A percentile compares a stretch with the other conserved stretches of the same genome.
Evolutionary conservation across 371 early-diverging fungal genomes (phyloP).

Genomic region (Batkoa obscura): DNA sequence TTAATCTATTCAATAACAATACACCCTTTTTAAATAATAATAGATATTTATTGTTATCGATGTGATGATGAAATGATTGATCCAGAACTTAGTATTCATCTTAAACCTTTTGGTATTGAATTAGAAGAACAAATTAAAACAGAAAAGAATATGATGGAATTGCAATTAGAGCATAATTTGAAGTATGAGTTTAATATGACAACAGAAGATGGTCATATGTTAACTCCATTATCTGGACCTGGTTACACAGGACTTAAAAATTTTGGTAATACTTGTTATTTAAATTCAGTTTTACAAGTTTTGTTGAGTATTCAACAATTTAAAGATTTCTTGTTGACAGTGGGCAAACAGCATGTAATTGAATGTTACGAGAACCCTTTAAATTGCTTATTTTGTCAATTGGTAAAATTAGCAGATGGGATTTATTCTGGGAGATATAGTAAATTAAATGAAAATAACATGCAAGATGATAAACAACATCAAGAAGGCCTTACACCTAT

Average conservation of each 20-base stretch:
- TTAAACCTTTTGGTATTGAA: constrained; percentile 76
- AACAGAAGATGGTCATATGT: constrained; percentile 78
- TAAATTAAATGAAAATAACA: constrained; percentile 10
- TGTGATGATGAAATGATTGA: constrained; percentile 75
- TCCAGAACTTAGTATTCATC: constrained; percentile 52
- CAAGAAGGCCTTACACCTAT: constrained; percentile 57
- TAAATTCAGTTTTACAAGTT: constrained; percentile 82
- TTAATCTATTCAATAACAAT: background rate
- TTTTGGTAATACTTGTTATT: constrained; percentile 93
- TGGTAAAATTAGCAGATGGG: constrained; percentile 78
- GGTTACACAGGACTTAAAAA: constrained; percentile 86
- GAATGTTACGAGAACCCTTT: constrained; percentile 42
- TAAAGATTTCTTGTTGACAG: constrained; percentile 26
- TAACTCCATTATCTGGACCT: constrained; percentile 68
- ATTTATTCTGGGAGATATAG: constrained; percentile 67
- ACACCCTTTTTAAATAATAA: background rate
- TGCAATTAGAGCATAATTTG: constrained; percentile 89
- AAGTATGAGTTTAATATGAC: constrained; percentile 95
- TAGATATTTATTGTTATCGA: constrained; percentile 82
- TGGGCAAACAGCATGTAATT: constrained; percentile 39
- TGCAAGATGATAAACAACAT: constrained; percentile 20
- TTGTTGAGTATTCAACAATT: constrained; percentile 53
- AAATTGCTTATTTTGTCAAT: constrained; percentile 70
- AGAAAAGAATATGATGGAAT: constrained; percentile 77
- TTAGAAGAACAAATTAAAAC: constrained; percentile 69